These are phyloP conservation scores for Trametes cubensis DNA, from an alignment of 768 basidiomycete genomes.

Conservation along the genomic window DNA sequence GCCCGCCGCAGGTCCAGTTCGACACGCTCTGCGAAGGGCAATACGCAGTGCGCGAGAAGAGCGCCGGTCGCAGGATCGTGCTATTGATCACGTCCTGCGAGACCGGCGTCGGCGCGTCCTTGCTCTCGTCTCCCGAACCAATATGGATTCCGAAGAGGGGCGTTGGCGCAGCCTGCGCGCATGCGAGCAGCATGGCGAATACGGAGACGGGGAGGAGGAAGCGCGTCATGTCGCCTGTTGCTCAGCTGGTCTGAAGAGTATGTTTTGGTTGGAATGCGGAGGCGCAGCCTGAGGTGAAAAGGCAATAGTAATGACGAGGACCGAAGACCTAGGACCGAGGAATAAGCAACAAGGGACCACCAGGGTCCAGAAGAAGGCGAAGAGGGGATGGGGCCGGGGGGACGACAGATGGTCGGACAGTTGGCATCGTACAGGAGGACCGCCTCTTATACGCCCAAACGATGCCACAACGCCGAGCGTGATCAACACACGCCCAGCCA, in stretches of 20 bases:
- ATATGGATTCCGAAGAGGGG: conserved; percentile 29
- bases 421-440: no score
- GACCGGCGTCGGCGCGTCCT: conserved; percentile 16
- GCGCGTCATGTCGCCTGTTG: conserved; percentile 13
- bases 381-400: background rate
- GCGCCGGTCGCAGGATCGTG: conserved; percentile 28
- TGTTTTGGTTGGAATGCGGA: background rate
- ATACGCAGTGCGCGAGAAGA: conserved; percentile 32
- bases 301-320: no score
- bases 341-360: conserved; percentile 20
- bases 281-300: background rate
- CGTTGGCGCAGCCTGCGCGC: conserved; percentile 22
- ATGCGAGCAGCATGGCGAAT: conserved; percentile 17
- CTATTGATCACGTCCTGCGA: conserved; percentile 27
- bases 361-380: conserved; percentile 20
- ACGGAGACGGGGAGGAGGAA: conserved; percentile 17
- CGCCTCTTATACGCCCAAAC: conserved; percentile 11
- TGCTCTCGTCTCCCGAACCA: conserved; percentile 15
- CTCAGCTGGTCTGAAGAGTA: background rate
- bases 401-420: conserved; percentile 4
- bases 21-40: conserved; percentile 28
- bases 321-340: background rate
- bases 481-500: background rate
- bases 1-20: conserved; percentile 31
- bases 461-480: background rate